Base-by-base conservation (phyloP, 2,329 filamentous ascomycete genomes). In the Colletotrichum noveboracense region DNA sequence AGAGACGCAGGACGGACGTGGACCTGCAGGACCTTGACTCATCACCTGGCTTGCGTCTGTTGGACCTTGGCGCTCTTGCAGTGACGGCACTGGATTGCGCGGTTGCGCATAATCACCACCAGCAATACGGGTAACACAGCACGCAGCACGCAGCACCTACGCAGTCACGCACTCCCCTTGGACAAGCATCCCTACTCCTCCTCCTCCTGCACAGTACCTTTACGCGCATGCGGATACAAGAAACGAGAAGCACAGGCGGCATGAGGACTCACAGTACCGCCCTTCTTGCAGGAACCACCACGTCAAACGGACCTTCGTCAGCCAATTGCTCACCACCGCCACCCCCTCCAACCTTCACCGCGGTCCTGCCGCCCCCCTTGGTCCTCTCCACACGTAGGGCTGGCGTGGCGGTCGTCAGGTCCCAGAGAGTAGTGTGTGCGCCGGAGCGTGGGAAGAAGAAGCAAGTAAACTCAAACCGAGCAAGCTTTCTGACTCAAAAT, bases 1-100 rank as follows among this genome's bases (percentile, higher is more conserved):
- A 52, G 43, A 52, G 43, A 52, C 43, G 43, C 43, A 52, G 30
- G n/a, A 36, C 30, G 58, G 58, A 62, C 58, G 18, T 66, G 60
- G 69, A 67, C 62, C 55, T 75, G 70, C 65, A 52, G 52, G 36
- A 30, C 38, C 66, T 75, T 48, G 74, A 75, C 66, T 76, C 61
- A 71, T 76, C 74, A 76, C 71, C 61, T 6, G 55, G 74, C 60
- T 76, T 76, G 74, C 74, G 74, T 76, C 38, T 26, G 58, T 75
- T 56, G 32, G 28, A 48, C 26, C 69, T 72, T 67, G 68, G 68
- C 69, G 68, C 56, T 38, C 30, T 21, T 48, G 60, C 69, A 60
- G 58, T 70, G 74, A 62, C 36, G 71, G 71, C 58, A 64, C 60
- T 70, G 71, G 71, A 61, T 71, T 76, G 74, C 74, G 74, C 66